Conservation (phyloP, 805 yeast species). For the Kregervanrija pseudodelftensis region DNA sequence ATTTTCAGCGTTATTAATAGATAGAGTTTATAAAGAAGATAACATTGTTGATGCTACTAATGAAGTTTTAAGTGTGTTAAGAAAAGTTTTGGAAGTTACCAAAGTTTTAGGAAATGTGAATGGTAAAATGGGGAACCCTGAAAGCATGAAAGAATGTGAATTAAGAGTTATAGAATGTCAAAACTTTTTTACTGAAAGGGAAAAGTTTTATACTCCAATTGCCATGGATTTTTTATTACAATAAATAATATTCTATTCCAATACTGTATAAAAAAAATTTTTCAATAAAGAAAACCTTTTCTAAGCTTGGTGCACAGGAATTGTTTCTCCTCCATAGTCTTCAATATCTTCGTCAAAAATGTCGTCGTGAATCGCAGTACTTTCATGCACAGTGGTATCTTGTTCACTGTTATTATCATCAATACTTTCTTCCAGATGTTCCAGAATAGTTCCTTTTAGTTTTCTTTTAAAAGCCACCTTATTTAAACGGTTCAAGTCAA, state of each 20-base stretch:
- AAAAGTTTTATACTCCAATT: constrained; percentile 8
- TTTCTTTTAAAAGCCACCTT: constrained; percentile 5
- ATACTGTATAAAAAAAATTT: not conserved
- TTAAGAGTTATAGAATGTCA: constrained; percentile 58
- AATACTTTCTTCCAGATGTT: constrained; percentile 10
- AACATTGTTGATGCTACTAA: constrained; percentile 33
- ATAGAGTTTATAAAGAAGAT: constrained; percentile 38
- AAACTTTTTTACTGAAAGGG: constrained; percentile 23
- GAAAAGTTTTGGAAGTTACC: constrained; percentile 42
- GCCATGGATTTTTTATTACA: not conserved
- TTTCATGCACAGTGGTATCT: not conserved
- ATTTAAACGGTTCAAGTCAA: constrained; percentile 7
- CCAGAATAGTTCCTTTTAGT: constrained; percentile 4
- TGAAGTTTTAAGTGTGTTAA: constrained; percentile 53
- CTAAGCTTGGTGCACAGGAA: constrained; percentile 4
- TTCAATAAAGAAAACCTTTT: not conserved
- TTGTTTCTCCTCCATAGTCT: constrained; percentile 21
- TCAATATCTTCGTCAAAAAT: constrained; percentile 10
- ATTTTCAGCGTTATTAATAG: constrained; percentile 72
- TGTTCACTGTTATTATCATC: constrained; percentile 7
- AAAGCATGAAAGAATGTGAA: constrained; percentile 66
- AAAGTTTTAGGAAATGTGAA: constrained; percentile 30
- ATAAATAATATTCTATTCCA: not conserved
- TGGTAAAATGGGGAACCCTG: constrained; percentile 50
- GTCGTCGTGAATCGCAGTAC: too few species aligned